Percentiles rank a stretch among this genome's conserved stretches.
Conservation (phyloP, 345 rosid genomes). For the Arabis hirsuta region DNA sequence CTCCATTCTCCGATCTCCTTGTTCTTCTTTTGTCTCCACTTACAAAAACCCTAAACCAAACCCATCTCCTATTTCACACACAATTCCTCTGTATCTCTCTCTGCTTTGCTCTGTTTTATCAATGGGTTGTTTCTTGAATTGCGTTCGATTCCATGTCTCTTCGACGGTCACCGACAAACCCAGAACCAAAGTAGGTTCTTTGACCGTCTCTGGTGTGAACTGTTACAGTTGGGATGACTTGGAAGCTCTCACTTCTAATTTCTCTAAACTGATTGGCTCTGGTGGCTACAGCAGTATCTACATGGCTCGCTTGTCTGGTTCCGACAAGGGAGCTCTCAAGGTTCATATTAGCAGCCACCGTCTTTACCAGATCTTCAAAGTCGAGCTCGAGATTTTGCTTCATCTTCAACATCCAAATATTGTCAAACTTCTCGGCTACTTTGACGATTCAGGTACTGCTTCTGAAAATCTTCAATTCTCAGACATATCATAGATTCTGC, state of each 20-base stretch:
- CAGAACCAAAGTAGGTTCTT: not conserved
- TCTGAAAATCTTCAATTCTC: slow-evolving; percentile 6
- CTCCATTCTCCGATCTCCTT: not conserved
- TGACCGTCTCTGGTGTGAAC: slow-evolving; percentile 34
- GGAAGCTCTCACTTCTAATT: slow-evolving; percentile 51
- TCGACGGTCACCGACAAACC: slow-evolving; percentile 16
- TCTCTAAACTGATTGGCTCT: slow-evolving; percentile 60
- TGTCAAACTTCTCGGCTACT: slow-evolving; percentile 76
- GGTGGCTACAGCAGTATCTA: slow-evolving; percentile 89
- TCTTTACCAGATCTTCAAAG: slow-evolving; percentile 59
- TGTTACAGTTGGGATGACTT: slow-evolving; percentile 63
- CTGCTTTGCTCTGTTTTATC: slow-evolving; percentile 24
- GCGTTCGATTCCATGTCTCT: slow-evolving; percentile 37
- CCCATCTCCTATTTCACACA: not conserved
- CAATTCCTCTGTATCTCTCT: slow-evolving; percentile 1
- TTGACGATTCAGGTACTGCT: slow-evolving; percentile 60
- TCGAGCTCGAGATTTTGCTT: slow-evolving; percentile 73
- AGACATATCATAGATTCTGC: slow-evolving; percentile 27
- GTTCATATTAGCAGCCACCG: slow-evolving; percentile 61
- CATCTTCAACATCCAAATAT: slow-evolving; percentile 68
- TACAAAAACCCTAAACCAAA: not conserved
- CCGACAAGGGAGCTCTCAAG: slow-evolving; percentile 63
- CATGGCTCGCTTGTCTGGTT: slow-evolving; percentile 54
- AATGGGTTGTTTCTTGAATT: slow-evolving; percentile 54
- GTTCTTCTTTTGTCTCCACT: slow-evolving; percentile 9